Percentiles rank a stretch among this genome's conserved stretches.
Conservation (phyloP, 106 monocot genomes). For the Acanthochlamys bracteata region DNA sequence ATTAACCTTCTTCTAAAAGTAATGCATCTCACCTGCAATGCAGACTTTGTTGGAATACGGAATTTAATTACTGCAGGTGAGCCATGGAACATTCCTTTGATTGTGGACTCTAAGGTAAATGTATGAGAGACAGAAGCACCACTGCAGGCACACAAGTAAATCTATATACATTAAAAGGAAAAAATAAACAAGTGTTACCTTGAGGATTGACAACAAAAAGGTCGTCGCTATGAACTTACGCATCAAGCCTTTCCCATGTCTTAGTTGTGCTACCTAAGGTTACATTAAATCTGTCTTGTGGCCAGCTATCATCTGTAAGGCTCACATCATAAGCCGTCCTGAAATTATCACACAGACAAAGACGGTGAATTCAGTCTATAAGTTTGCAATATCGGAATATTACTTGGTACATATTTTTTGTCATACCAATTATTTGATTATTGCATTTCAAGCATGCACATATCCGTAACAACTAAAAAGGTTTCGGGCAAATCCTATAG, state of each 20-base stretch:
- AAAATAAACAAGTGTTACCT: too few relatives aligned
- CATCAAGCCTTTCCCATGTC: constrained; percentile 90
- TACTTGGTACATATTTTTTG: too few relatives aligned
- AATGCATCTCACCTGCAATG: constrained; percentile 40
- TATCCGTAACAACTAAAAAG: too few relatives aligned
- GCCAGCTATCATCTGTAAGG: constrained; percentile 89
- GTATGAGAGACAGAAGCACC: constrained; percentile 75
- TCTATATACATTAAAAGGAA: not conserved
- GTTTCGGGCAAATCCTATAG: too few relatives aligned
- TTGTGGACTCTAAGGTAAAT: constrained; percentile 73
- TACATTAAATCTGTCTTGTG: constrained; percentile 59
- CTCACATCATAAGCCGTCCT: constrained; percentile 98
- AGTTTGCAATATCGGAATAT: not conserved
- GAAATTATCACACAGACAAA: constrained; percentile 7
- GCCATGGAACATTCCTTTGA: constrained; percentile 69
- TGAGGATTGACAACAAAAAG: too few relatives aligned
- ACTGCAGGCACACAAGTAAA: constrained; percentile 22
- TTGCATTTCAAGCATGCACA: too few relatives aligned
- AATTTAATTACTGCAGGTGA: constrained; percentile 79
- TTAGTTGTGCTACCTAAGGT: constrained; percentile 60
- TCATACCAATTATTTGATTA: too few relatives aligned
- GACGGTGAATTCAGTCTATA: not conserved
- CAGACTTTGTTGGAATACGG: constrained; percentile 72
- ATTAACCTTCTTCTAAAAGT: not conserved
- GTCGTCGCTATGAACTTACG: constrained; percentile 37